Base-by-base conservation (phyloP, 2,329 filamentous ascomycete genomes). In the Emydomyces testavorans region DNA sequence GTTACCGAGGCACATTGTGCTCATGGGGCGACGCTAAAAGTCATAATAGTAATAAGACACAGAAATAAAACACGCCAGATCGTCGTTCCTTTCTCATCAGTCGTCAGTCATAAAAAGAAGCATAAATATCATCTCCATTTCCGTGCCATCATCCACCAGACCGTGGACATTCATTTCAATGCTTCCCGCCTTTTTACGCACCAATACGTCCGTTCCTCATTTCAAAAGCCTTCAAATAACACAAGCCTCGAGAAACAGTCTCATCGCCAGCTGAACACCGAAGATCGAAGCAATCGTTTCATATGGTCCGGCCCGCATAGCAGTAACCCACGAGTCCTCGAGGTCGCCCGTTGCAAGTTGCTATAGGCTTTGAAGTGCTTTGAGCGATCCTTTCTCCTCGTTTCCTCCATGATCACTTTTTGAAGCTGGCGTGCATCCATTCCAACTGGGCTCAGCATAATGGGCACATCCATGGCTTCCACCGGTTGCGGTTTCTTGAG, bases 381-480 rank as follows among this genome's bases (percentile, higher is more conserved):
- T 37, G 50, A 36, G 29, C 43, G 41, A 28, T 49, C 40, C 31
- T 52, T 56, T n/a, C 54, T 37, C 46, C 51, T 49, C 41, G 55
- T 51, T 13, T 57, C 51, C 18, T 59, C 58, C 49, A 59, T 56
- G 44, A 62, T 53, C 21, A 54, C 58, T 23, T 55, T 57, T 23
- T 58, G 51, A 3, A 63, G 49, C 48, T 59, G 53, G 23, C 53
- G 48, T 13, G 46, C 50, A 39, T 45, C 52, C 46, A 54, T 48
- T 10, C 55, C 60, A 2, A 54, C 51, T 16, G 63, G 57, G 49
- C 60, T 65, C 6, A 68, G 50, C 36, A 68, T 59, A 39, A 67
- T 56, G 1, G 63, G 65, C 15, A 68, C 63, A 35, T 66, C 60
- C 57, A 65, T 63, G 39, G 62, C 53, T 62, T 68, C 53, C 57